Conservation (phyloP, 768 basidiomycete genomes). For the Zangia roseola region DNA sequence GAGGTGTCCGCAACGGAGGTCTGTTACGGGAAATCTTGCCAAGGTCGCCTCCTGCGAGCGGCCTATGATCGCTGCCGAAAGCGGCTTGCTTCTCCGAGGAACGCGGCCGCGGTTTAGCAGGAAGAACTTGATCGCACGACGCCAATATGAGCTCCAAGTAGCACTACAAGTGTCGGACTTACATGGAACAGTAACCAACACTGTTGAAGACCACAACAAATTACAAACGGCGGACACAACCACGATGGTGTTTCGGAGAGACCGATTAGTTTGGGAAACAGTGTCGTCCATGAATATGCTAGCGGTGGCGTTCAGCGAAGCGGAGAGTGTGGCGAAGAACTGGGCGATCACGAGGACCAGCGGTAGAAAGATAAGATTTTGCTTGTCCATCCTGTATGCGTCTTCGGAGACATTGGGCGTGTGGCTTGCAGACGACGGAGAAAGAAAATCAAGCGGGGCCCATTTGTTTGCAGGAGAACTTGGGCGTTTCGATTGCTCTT, state of each 20-base stretch:
- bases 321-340: slow-evolving; percentile 21
- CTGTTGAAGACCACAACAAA: slow-evolving; percentile 24
- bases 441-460: neutral
- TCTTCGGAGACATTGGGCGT: neutral
- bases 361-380: neutral
- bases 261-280: neutral
- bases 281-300: slow-evolving; percentile 5
- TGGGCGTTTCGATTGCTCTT: neutral
- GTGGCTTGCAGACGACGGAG: slow-evolving; percentile 2
- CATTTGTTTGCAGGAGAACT: neutral
- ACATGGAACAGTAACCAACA: slow-evolving; percentile 23
- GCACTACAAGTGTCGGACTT: slow-evolving; percentile 4
- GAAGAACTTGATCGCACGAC: slow-evolving; percentile 20
- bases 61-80: neutral
- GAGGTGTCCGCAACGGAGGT: slow-evolving; percentile 7
- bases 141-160: slow-evolving; percentile 1
- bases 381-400: neutral
- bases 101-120: slow-evolving; percentile 3
- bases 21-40: neutral
- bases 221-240: slow-evolving; percentile 17
- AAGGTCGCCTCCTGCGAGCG: neutral
- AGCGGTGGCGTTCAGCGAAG: slow-evolving; percentile 20
- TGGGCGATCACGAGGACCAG: slow-evolving; percentile 22
- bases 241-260: slow-evolving; percentile 12
- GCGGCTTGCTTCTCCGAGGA: slow-evolving; percentile 9